Conservation (phyloP, 306 rosid species). For the Mimosa bimucronata region DNA sequence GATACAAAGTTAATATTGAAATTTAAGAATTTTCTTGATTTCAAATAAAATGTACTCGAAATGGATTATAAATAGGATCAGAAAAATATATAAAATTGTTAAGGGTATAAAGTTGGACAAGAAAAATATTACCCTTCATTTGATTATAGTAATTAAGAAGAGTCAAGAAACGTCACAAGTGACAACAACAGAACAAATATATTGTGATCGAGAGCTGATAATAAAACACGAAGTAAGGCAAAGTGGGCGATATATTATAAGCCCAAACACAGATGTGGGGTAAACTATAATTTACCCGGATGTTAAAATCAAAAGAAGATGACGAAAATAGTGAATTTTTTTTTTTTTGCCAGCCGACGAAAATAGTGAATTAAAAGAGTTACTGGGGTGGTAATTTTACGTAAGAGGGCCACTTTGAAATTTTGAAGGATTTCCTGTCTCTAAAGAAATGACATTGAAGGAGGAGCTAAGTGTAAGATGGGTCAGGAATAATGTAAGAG, state of each 20-base stretch:
- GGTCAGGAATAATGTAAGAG: slow-evolving; percentile 69
- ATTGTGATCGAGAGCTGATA: not conserved
- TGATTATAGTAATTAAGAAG: not conserved
- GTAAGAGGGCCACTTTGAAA: slow-evolving; percentile 54
- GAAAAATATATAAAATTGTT: too few relatives aligned
- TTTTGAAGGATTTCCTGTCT: slow-evolving; percentile 40
- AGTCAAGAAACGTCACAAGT: not conserved
- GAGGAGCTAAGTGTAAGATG: slow-evolving; percentile 40
- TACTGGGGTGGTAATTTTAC: not conserved
- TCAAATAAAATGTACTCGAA: too few relatives aligned
- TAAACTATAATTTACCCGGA: not conserved
- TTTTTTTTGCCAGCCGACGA: too few relatives aligned
- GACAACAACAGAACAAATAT: not conserved
- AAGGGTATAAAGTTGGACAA: not conserved
- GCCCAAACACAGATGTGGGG: not conserved
- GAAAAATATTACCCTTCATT: not conserved
- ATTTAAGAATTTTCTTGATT: too few relatives aligned
- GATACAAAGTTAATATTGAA: too few relatives aligned
- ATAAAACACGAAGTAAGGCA: not conserved
- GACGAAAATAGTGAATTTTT: not conserved
- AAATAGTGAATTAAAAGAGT: not conserved
- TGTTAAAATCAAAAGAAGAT: not conserved
- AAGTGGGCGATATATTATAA: too few relatives aligned
- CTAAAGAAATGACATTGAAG: slow-evolving; percentile 34
- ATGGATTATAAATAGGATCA: too few relatives aligned